Base-by-base conservation (phyloP, 169 alveolate genomes). In the Babesia caballi region DNA sequence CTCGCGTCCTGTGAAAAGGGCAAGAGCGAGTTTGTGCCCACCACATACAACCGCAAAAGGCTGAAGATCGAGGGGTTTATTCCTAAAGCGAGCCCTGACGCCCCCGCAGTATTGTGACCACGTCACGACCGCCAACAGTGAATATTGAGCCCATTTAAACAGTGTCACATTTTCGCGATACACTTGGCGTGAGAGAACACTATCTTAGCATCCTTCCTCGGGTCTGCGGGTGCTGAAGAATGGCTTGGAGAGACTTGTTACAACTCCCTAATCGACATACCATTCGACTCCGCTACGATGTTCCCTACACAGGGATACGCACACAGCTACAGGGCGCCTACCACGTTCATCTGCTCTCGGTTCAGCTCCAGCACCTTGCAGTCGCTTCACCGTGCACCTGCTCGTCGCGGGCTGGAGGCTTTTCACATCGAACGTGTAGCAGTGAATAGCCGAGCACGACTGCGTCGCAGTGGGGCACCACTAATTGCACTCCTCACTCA, bases 1-100 rank as follows among this genome's bases (percentile, higher is more conserved):
- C 42, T 52, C 5, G 57, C 25, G 38, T 30, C 52, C 23, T 66
- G 69, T 38, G 77, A 66, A 25, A 42, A 38, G 30, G 84, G 59
- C 12, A 80, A 80, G 25, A 33, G 38, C 27, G 73, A 56, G 25
- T 72, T 72, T 23, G 83, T 72, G 7, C 83, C 83, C 17, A 72
- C 69, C 19, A 72, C 83, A 19, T 56, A 58, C 58, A 63, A 3
- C 5, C 42, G 66, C 11, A 72, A 72, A 44, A 35, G 74, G 25
- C 68, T 72, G 35, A 72, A 36, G 25, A 72, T 58, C n/a, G 83
- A 58, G 36, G 74, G 83, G 9, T 58, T 17, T 27, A 41, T 72
- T 12, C 52, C 52, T 4, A 69, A 67, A 25, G 41, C 15, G 35
- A 63, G 52, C 38, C 73, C 42, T 0, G 47, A 63, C 30, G 40